phyloP scores from a whole-genome alignment of 768 basidiomycete species.

The Mycena belliarum region DNA sequence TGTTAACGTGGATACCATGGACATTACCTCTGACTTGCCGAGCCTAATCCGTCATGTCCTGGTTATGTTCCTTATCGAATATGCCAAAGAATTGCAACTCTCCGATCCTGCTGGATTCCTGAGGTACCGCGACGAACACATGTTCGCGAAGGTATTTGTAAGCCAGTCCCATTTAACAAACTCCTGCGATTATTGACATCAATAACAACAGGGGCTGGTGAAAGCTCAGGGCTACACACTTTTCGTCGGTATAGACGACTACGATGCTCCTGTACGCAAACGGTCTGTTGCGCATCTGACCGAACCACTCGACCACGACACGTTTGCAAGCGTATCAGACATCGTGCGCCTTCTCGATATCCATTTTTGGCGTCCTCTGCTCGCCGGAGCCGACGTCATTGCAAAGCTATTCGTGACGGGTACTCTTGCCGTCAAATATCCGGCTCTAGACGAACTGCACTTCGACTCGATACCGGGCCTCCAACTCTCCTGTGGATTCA shows the following conservation, averaged over 20 bases:
- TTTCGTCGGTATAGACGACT: too few species aligned
- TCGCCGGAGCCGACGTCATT: slow-evolving; percentile 5
- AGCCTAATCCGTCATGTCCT: not conserved
- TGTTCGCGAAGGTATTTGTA: slow-evolving; percentile 6
- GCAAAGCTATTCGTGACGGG: slow-evolving; percentile 14
- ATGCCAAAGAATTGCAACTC: slow-evolving; percentile 4
- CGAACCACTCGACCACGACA: not conserved
- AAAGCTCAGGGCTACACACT: not conserved
- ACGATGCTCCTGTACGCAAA: not conserved
- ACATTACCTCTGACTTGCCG: not conserved
- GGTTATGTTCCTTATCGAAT: slow-evolving; percentile 4
- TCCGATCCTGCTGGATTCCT: not conserved
- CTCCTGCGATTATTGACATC: not conserved
- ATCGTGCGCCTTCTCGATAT: too few species aligned
- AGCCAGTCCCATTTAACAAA: not conserved
- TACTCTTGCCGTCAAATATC: not conserved
- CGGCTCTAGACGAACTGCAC: not conserved
- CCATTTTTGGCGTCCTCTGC: not conserved
- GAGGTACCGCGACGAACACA: not conserved
- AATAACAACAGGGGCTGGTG: slow-evolving; percentile 3
- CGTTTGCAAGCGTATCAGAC: not conserved
- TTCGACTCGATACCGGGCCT: not conserved
- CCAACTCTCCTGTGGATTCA: too few species aligned
- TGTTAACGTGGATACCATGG: not conserved
- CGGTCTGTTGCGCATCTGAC: not conserved